phyloP scores from a whole-genome alignment of 176 grass and related monocot species.

The Thinopyrum elongatum region DNA sequence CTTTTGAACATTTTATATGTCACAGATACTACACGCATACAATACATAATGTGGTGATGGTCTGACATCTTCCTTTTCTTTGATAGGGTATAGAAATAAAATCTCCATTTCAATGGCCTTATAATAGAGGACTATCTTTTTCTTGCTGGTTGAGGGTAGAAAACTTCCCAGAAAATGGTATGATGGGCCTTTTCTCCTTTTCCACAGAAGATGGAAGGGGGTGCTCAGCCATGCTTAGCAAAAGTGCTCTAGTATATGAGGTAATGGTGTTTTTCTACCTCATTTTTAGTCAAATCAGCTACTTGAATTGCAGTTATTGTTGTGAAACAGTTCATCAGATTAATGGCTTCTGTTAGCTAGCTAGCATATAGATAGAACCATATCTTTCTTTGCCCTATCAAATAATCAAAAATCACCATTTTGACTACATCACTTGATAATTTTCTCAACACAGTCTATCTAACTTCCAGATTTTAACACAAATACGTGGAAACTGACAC shows the following conservation, averaged over 20 bases:
- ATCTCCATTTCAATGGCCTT: constrained; percentile 81
- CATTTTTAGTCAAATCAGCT: constrained; percentile 6
- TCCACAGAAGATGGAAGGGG: constrained; percentile 73
- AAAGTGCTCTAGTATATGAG: constrained; percentile 81
- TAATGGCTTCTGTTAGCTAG: background rate
- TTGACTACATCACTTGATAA: background rate
- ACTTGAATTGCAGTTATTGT: constrained; percentile 9
- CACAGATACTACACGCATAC: background rate
- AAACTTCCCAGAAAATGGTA: constrained; percentile 74
- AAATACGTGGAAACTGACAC: background rate
- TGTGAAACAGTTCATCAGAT: background rate
- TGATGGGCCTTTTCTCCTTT: constrained; percentile 94
- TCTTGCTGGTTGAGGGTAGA: constrained; percentile 89
- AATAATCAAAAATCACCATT: background rate
- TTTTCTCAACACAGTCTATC: constrained; percentile 6
- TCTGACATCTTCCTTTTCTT: constrained; percentile 33
- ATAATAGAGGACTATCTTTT: constrained; percentile 80
- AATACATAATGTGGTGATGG: background rate
- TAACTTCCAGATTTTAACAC: background rate
- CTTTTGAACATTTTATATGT: background rate
- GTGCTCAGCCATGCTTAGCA: constrained; percentile 70
- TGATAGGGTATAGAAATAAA: constrained; percentile 80
- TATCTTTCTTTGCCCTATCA: background rate
- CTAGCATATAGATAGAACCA: background rate
- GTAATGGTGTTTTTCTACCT: constrained; percentile 33